Evolutionary conservation across 148 eudicot species (phyloP).

Genomic region (Rhododendron henanense): DNA sequence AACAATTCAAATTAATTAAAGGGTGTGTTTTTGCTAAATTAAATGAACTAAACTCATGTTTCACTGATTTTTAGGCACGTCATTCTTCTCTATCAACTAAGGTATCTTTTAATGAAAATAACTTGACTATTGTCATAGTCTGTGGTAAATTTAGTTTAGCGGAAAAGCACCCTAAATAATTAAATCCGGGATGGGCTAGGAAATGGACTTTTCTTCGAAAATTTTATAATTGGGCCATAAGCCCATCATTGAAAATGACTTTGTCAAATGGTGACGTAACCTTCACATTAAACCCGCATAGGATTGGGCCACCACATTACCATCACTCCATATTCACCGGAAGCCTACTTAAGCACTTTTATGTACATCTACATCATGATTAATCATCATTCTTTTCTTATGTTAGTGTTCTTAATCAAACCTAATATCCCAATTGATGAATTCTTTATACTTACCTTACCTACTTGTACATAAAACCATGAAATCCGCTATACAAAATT

Average conservation of each 20-base stretch:
- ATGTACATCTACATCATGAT: neutral
- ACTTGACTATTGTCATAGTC: no score
- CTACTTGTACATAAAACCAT: no score
- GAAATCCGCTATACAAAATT: no score
- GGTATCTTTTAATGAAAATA: no score
- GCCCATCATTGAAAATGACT: neutral
- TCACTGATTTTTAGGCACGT: no score
- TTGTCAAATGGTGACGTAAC: slow-evolving; percentile 4
- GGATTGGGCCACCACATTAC: slow-evolving; percentile 8
- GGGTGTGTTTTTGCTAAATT: no score
- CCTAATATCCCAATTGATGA: neutral
- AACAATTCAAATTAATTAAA: no score
- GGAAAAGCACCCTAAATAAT: no score
- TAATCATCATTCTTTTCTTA: neutral
- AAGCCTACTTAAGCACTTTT: neutral
- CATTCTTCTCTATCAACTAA: no score
- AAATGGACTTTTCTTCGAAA: neutral
- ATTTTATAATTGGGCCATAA: neutral
- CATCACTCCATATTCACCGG: neutral
- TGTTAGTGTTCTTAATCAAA: neutral
- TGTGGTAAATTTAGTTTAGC: no score
- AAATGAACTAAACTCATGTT: no score
- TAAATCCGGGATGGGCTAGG: no score
- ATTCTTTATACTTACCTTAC: neutral
- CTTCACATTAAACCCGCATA: neutral